A percentile compares a stretch with the other conserved stretches of the same genome.
These are phyloP conservation scores for Actinomortierella ambigua DNA, from an alignment of 371 early-diverging fungal genomes.

Conservation along the genomic window DNA sequence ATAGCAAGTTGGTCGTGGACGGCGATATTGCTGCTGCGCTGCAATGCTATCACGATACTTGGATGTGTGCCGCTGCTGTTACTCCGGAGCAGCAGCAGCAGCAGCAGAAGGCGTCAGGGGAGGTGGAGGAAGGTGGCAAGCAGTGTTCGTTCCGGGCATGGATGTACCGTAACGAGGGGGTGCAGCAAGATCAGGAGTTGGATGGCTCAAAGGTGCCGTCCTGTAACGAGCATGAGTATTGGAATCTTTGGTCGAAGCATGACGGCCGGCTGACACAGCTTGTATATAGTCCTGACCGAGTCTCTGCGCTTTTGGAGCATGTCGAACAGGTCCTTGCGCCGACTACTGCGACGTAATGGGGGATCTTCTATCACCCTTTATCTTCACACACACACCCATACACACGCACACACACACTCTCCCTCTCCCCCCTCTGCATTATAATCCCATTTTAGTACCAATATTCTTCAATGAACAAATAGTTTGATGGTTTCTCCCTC, in stretches of 20 bases:
- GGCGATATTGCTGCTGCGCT: slow-evolving; percentile 28
- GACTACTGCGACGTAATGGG: no score
- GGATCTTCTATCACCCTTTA: no score
- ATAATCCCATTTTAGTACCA: no score
- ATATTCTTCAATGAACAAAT: no score
- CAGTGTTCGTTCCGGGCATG: background rate
- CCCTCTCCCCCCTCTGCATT: no score
- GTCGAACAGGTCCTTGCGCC: slow-evolving; percentile 10
- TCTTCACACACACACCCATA: no score
- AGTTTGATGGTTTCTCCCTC: no score
- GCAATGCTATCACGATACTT: slow-evolving; percentile 33
- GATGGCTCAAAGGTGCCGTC: background rate
- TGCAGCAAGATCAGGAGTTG: background rate
- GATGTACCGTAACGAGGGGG: slow-evolving; percentile 1
- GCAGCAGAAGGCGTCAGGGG: background rate
- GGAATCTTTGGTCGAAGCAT: slow-evolving; percentile 31
- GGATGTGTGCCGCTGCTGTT: slow-evolving; percentile 16
- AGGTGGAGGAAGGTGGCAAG: background rate
- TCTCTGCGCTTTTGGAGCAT: slow-evolving; percentile 23
- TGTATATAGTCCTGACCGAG: slow-evolving; percentile 17
- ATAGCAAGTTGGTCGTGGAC: slow-evolving; percentile 10
- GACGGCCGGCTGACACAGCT: slow-evolving; percentile 18
- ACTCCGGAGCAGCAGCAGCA: background rate
- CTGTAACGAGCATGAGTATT: slow-evolving; percentile 30
- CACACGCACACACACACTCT: no score